Evolutionary conservation across 2,329 filamentous ascomycete species (phyloP).

Genomic region (Fusarium sarcochroum): DNA sequence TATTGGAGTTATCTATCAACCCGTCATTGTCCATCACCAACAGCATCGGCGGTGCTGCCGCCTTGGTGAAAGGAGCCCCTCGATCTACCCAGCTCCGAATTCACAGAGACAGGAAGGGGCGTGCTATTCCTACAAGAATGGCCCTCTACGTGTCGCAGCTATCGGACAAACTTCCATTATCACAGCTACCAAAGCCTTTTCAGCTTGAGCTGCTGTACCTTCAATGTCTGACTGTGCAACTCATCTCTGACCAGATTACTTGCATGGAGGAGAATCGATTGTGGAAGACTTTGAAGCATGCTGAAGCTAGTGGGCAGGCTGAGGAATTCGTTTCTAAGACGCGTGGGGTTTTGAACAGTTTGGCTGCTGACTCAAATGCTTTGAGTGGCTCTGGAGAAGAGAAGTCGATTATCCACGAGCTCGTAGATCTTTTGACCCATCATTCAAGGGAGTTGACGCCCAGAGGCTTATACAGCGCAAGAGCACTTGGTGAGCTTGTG

Average conservation of each 20-base stretch:
- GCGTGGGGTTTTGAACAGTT: constrained; percentile 54
- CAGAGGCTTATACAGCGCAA: constrained; percentile 66
- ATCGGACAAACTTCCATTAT: constrained; percentile 60
- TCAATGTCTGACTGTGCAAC: constrained; percentile 64
- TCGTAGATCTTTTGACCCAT: constrained; percentile 62
- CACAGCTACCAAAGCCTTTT: constrained; percentile 57
- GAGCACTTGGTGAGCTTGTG: constrained; percentile 65
- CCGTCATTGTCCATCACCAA: constrained; percentile 81
- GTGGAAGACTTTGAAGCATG: constrained; percentile 59
- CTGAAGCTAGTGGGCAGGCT: constrained; percentile 56
- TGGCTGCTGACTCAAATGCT: constrained; percentile 52
- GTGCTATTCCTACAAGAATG: constrained; percentile 81
- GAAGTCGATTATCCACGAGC: constrained; percentile 56
- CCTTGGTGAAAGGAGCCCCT: constrained; percentile 65
- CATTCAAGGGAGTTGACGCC: constrained; percentile 59
- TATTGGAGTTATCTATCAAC: constrained; percentile 68
- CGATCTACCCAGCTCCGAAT: constrained; percentile 51
- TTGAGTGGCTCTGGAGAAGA: constrained; percentile 57
- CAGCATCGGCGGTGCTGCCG: constrained; percentile 77
- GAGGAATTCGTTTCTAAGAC: constrained; percentile 61
- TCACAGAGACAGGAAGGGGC: constrained; percentile 75
- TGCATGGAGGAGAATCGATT: constrained; percentile 60
- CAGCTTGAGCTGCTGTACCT: constrained; percentile 67
- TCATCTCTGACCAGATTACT: constrained; percentile 69
- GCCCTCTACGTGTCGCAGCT: constrained; percentile 77